Evolutionary conservation across 1,284 basidiomycete genomes (phyloP).

Genomic region (Ceratobasidium sp.): DNA sequence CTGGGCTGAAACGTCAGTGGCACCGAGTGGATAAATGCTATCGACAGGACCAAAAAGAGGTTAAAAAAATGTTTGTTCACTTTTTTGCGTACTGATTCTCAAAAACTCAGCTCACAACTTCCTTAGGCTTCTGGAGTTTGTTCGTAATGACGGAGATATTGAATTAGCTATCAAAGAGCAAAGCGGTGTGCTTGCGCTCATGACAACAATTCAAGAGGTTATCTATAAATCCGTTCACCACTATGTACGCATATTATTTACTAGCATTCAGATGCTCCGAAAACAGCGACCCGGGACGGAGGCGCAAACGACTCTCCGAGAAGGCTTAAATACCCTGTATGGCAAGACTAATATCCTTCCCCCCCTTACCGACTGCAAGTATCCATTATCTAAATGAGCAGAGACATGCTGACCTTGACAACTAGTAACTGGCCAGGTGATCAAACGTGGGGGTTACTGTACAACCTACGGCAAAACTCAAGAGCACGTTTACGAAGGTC

Average conservation of each 20-base stretch:
- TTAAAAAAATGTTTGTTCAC: conserved; percentile 25
- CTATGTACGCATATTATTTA: background rate
- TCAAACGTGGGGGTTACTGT: conserved; percentile 7
- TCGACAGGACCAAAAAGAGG: conserved; percentile 21
- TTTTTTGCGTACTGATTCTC: background rate
- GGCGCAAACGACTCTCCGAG: conserved; percentile 21
- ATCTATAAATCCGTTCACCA: background rate
- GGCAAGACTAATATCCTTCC: conserved; percentile 19
- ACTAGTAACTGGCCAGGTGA: conserved; percentile 31
- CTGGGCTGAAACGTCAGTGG: conserved; percentile 23
- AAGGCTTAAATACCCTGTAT: conserved; percentile 23
- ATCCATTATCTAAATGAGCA: background rate
- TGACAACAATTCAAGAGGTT: conserved; percentile 28
- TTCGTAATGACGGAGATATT: conserved; percentile 18
- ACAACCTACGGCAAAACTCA: background rate
- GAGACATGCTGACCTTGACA: background rate
- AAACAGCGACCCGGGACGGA: conserved; percentile 28
- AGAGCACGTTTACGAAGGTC: conserved; percentile 21
- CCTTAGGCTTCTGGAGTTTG: conserved; percentile 15
- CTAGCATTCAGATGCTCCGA: conserved; percentile 12
- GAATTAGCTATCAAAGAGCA: conserved; percentile 18
- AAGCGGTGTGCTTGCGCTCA: conserved; percentile 21
- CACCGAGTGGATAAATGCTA: conserved; percentile 1
- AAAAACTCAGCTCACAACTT: background rate
- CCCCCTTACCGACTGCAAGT: conserved; percentile 5